Evolutionary conservation across 768 basidiomycete genomes (phyloP).

Genomic region (Amanita molliuscula): DNA sequence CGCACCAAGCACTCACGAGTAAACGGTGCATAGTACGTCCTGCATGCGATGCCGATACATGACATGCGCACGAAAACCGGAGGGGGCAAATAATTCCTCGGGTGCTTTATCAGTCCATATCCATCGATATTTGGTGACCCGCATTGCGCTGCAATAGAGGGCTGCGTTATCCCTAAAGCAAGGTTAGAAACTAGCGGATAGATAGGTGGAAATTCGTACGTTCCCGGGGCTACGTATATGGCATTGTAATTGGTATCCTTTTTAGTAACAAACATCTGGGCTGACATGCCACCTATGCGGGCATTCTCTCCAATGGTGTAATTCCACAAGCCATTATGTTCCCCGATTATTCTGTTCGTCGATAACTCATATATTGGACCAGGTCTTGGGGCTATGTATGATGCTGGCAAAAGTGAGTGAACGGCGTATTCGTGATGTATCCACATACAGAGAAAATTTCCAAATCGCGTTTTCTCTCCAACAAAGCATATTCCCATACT

Average conservation of each 20-base stretch:
- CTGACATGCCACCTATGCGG: constrained; percentile 46
- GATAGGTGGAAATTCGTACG: constrained; percentile 33
- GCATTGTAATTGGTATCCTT: constrained; percentile 59
- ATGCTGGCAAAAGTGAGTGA: constrained; percentile 32
- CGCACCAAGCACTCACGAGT: constrained; percentile 26
- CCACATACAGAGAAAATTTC: constrained; percentile 56
- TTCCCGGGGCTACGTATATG: constrained; percentile 68
- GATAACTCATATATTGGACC: constrained; percentile 57
- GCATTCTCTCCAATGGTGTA: constrained; percentile 83
- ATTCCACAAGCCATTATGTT: constrained; percentile 72
- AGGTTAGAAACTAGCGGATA: neutral
- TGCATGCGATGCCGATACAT: constrained; percentile 68
- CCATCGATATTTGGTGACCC: constrained; percentile 55
- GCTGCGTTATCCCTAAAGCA: constrained; percentile 46
- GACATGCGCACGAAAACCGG: constrained; percentile 39
- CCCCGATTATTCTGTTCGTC: constrained; percentile 42
- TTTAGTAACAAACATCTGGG: constrained; percentile 59
- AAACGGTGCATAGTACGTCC: constrained; percentile 40
- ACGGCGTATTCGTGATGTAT: neutral
- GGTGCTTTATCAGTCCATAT: constrained; percentile 63
- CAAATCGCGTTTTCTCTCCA: constrained; percentile 67
- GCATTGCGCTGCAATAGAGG: constrained; percentile 31
- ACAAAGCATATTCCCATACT: constrained; percentile 96
- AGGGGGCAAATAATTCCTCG: constrained; percentile 22
- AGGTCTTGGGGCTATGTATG: constrained; percentile 62